These are phyloP conservation scores for Mortierella sp. DNA, from an alignment of 371 early-diverging fungal genomes.

Conservation along the genomic window DNA sequence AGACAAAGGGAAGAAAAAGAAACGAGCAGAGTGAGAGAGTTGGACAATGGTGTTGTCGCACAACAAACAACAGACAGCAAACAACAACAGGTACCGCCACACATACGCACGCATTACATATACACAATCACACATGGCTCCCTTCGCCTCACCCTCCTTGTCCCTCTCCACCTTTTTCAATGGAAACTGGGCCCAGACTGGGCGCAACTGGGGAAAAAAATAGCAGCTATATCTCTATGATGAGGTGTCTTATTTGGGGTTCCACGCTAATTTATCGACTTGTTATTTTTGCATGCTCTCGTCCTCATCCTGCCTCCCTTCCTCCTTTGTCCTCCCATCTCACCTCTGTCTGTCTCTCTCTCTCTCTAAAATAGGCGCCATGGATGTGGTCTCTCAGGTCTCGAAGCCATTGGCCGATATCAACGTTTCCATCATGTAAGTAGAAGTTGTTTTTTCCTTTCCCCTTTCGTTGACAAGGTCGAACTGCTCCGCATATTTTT, in stretches of 20 bases:
- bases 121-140: neutral
- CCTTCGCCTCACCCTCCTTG: neutral
- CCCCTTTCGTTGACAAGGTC: neutral
- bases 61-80: neutral
- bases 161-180: neutral
- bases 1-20: neutral
- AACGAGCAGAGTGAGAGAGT: neutral
- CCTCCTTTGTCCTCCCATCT: neutral
- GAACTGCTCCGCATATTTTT: conserved; percentile 1
- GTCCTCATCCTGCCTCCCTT: neutral
- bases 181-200: neutral
- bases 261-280: conserved; percentile 8
- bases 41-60: conserved; percentile 3
- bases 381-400: conserved; percentile 50
- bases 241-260: neutral
- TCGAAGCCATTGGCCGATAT: conserved; percentile 52
- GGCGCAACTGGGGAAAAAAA: neutral
- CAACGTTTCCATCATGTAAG: conserved; percentile 59
- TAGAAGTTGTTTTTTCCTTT: neutral
- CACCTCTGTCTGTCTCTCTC: neutral
- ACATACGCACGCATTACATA: neutral
- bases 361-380: conserved; percentile 29
- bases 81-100: neutral
- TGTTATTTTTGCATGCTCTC: neutral
- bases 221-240: neutral